Base-by-base conservation (phyloP, 176 grass and related monocot genomes). In the Phyllostachys edulis region DNA sequence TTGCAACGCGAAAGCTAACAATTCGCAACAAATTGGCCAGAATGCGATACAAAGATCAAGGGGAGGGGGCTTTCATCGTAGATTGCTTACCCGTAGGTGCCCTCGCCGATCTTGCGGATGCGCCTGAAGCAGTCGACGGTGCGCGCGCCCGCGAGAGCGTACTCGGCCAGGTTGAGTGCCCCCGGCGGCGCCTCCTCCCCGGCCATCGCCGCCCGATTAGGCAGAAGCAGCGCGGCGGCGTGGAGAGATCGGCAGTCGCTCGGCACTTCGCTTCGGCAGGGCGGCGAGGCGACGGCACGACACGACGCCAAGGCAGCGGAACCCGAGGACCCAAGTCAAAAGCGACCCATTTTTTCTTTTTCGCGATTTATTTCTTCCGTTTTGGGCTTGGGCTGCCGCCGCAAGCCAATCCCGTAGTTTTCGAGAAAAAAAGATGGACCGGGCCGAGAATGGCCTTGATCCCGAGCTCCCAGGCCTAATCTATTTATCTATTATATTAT, bases 81-180 rank as follows among this genome's bases (percentile, higher is more conserved):
- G 9, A 21, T 77, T n/a, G 54, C 54, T 77, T 55, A 77, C 74
- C 74, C 74, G 36, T 77, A 94, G 18, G 89, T 94, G 89, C 92
- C 92, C 90, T 94, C 92, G 60, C 92, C 92, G 63, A 94, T 94
- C 89, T 94, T 90, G 84, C 90, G 89, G 84, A 94, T 91, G 80
- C 90, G 88, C 87, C 80, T 89, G 84, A 89, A 94, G 92, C 89
- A 94, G 52, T 94, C 89, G 73, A 94, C 89, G 46, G 84, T 90
- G 63, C 92, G 89, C 24, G 89, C 90, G 9, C 92, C 87, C 77
- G 87, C 80, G 27, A 89, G 85, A 27, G 89, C 77, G 87, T 86
- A 85, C 78, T 83, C 81, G 3, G 75, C 20, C n/a, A 94, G 73
- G 71, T 94, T 91, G 63, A 94, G 77, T 1, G 80, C 81, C 17